Evolutionary conservation across 2,329 filamentous ascomycete species (phyloP), one percentile per base, ranked within the genome.

Genomic region (Phialophora chinensis): DNA sequence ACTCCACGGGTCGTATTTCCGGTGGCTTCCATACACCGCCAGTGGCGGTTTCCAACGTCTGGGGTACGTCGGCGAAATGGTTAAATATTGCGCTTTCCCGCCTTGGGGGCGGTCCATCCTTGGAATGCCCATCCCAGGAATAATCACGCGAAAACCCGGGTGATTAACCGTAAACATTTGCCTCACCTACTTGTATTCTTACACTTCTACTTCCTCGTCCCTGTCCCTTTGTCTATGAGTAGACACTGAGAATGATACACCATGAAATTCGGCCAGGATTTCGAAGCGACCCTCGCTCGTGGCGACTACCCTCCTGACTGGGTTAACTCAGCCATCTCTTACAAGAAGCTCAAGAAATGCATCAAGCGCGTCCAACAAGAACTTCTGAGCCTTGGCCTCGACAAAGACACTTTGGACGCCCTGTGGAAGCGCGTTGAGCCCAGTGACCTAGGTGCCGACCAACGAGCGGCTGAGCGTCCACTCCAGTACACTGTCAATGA

Each of bases 241-340:
- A 44, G 14, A n/a, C 6, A 2, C 53, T 29, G 29, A 35, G n/a
- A 44, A 62, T 62, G 59, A 20, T 8, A 35, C 64, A 69, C 20
- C 62, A 96, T 96, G 92, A 96, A 96, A 83, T 96, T 96, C 78
- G 91, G 89, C 31, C 91, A 90, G 75, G 86, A 89, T 74, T 95
- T 92, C 76, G 87, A 89, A 75, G 86, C 89, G 73, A 85, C 86
- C 58, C 84, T 96, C 68, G 82, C 86, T 69, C 85, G 82, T 70
- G 90, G 91, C 83, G 90, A 86, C 70, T 96, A 92, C 75, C 92
- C 92, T 7, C 80, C 86, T 58, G 87, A 89, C 75, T 87, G 85
- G 86, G 79, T 93, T 57, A 84, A 90, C 53, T 88, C 88, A 31
- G 92, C 92, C 57, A 91, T 96, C 68, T 91, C 91, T 2, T 96